Base-by-base conservation (phyloP, 2,329 filamentous ascomycete species). In the Aureobasidium leucospermi region DNA sequence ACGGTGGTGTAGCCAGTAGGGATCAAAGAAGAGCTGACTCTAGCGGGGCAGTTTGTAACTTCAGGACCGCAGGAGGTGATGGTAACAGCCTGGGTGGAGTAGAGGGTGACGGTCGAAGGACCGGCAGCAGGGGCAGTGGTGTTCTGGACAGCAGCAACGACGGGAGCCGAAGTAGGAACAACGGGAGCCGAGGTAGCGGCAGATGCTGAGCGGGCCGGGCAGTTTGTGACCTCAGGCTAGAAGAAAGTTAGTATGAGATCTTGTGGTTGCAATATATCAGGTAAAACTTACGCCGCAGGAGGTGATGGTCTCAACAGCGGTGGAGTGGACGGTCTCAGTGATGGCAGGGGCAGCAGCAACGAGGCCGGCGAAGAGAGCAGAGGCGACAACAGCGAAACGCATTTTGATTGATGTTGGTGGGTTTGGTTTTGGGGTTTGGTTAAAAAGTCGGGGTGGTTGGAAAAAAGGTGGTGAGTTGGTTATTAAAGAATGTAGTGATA, bases 11-110 rank as follows among this genome's bases (percentile, higher is more conserved):
- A 55, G 28, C 59, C 59, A 28, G 57, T 58, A 15, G 51, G 13
- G 19, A 46, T 15, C 5, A 53, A 16, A 10, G 43, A 47, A 9
- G n/a, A 29, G 31, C 31, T 41, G n/a, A 23, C 31, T 11, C 41
- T 7, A 19, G 67, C 69, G 23, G 73, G 73, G 64, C 74, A 65
- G 63, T 62, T 63, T 43, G 63, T 65, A 19, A 63, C 70, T 45
- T 67, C 67, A 29, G 72, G 66, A 8, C 69, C 71, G 64, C 74
- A 75, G 65, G 72, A 69, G 59, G 70, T 72, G 65, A 75, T 66
- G 42, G 75, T 77, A 58, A 74, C 66, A 8, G 62, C 53, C n/a
- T 63, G 39, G 43, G 67, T 69, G 61, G 62, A 62, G 64, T 67
- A 67, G 31, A 65, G 57, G 36, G 64, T 66, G 38, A 57, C 52